These are phyloP conservation scores for Trichoderma brevicompactum DNA, from an alignment of 2,329 filamentous ascomycete species.

Conservation along the genomic window DNA sequence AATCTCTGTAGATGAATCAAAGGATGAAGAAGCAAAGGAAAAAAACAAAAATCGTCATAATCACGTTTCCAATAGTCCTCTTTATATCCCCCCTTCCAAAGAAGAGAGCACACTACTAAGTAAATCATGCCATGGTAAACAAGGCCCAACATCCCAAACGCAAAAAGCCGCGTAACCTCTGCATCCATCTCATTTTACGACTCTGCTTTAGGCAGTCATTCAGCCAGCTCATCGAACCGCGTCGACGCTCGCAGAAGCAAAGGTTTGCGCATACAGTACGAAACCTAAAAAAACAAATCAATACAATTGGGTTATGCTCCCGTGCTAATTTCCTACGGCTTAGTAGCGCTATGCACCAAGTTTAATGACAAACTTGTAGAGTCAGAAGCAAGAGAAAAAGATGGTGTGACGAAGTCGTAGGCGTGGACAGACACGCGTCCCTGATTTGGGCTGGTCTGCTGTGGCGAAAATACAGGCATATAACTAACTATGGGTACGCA, in stretches of 20 bases:
- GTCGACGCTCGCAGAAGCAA: constrained; percentile 1
- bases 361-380: too few relatives aligned
- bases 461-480: not conserved
- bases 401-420: constrained; percentile 19
- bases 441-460: not conserved
- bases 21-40: too few relatives aligned
- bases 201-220: constrained; percentile 6
- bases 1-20: not conserved
- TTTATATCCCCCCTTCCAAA: constrained; percentile 3
- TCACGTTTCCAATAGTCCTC: not conserved
- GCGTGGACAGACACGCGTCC: constrained; percentile 14
- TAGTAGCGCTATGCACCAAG: not conserved
- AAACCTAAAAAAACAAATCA: not conserved
- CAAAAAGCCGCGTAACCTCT: not conserved
- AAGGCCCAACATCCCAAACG: not conserved
- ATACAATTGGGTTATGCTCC: not conserved
- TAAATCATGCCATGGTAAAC: too few relatives aligned
- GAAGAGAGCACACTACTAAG: not conserved
- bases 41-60: not conserved
- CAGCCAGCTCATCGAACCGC: constrained; percentile 18
- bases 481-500: too few relatives aligned
- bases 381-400: not conserved
- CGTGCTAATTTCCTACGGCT: too few relatives aligned
- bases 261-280: constrained; percentile 9
- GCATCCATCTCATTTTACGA: not conserved